Evolutionary conservation across 768 basidiomycete genomes (phyloP).

Genomic region (Lentinus brumalis): DNA sequence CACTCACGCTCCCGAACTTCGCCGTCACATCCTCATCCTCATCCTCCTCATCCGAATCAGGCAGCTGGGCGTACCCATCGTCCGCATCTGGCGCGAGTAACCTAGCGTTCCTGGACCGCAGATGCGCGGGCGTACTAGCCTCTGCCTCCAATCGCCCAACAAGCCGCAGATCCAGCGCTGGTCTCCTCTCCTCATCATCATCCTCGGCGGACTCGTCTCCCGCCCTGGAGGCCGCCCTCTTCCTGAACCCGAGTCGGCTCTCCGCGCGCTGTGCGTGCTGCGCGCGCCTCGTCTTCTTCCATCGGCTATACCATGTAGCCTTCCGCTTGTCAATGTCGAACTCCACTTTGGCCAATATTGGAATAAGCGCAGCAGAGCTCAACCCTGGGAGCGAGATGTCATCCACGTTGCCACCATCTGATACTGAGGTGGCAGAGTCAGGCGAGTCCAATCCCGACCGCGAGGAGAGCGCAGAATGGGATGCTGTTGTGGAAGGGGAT

Average conservation of each 20-base stretch:
- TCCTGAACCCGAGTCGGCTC: slow-evolving; percentile 38
- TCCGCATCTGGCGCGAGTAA: slow-evolving; percentile 31
- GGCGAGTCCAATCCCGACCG: slow-evolving; percentile 53
- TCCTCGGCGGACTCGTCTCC: slow-evolving; percentile 21
- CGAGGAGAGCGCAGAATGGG: slow-evolving; percentile 39
- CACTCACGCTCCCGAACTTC: slow-evolving; percentile 35
- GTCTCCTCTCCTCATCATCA: slow-evolving; percentile 34
- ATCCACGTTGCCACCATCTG: slow-evolving; percentile 38
- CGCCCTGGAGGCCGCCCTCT: slow-evolving; percentile 22
- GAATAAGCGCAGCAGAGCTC: slow-evolving; percentile 63
- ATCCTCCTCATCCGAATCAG: slow-evolving; percentile 25
- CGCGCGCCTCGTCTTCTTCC: slow-evolving; percentile 65
- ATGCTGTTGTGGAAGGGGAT: slow-evolving; percentile 38
- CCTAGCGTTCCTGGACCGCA: slow-evolving; percentile 15
- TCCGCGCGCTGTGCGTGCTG: slow-evolving; percentile 61
- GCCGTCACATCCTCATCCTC: slow-evolving; percentile 41
- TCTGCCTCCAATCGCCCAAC: slow-evolving; percentile 47
- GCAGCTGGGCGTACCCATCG: slow-evolving; percentile 25
- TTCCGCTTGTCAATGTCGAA: slow-evolving; percentile 86
- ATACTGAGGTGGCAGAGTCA: slow-evolving; percentile 43
- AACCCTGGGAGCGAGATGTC: slow-evolving; percentile 70
- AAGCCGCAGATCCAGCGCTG: slow-evolving; percentile 52
- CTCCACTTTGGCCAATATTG: slow-evolving; percentile 91
- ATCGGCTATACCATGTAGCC: slow-evolving; percentile 87
- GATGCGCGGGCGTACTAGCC: slow-evolving; percentile 35